phyloP scores from a whole-genome alignment of 202 grass and related monocot species.

The Carex sylvatica region DNA sequence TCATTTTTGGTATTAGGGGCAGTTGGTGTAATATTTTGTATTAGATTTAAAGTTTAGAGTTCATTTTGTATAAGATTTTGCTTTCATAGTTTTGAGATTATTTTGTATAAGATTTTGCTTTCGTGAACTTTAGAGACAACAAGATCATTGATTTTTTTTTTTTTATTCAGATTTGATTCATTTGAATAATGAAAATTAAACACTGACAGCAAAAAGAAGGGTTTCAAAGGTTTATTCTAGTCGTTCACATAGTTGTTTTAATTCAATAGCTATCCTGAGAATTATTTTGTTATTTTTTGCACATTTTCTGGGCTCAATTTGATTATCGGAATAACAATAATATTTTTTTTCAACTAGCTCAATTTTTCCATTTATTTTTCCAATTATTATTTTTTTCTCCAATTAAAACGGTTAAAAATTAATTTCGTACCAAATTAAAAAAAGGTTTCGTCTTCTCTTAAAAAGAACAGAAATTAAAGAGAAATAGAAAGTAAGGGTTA shows the following conservation, averaged over 20 bases:
- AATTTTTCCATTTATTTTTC: too few relatives aligned
- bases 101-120: slow-evolving; percentile 6
- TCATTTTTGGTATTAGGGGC: background rate
- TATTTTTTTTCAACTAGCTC: too few relatives aligned
- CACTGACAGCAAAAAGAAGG: background rate
- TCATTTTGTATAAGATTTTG: too few relatives aligned
- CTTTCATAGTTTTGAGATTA: background rate
- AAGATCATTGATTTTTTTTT: background rate
- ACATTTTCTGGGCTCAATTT: background rate
- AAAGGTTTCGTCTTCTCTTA: too few relatives aligned
- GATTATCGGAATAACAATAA: too few relatives aligned
- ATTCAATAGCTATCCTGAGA: background rate
- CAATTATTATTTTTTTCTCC: too few relatives aligned
- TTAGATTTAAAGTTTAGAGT: too few relatives aligned
- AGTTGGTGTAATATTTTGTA: background rate
- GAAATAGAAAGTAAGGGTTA: too few relatives aligned
- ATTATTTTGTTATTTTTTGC: background rate
- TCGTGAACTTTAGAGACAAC: background rate
- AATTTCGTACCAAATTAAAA: too few relatives aligned
- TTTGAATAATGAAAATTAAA: background rate
- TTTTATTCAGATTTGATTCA: background rate
- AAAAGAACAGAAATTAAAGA: too few relatives aligned
- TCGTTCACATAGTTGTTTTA: background rate
- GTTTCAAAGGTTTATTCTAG: background rate
- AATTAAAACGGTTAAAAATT: too few relatives aligned